Conservation (phyloP, 352 stramenopile species). For the Globisporangium camurandrum region DNA sequence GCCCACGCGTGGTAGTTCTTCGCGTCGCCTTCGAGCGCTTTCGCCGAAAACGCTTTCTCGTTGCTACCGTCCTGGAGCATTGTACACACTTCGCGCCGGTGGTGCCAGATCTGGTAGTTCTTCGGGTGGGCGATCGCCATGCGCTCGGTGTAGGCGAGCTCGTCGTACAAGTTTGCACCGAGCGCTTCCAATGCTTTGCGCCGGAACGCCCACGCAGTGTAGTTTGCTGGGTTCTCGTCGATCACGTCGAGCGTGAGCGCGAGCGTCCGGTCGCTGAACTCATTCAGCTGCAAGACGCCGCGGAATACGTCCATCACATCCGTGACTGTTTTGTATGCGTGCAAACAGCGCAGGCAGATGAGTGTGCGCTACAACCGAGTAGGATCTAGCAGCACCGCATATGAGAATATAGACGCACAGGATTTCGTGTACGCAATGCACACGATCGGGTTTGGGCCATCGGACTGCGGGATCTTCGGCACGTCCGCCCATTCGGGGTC, state of each 20-base stretch:
- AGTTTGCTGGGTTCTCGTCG: conserved; percentile 95
- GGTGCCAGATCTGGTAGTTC: conserved; percentile 99
- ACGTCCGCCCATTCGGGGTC: conserved; percentile 76
- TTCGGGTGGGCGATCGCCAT: conserved; percentile 94
- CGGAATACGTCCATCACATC: conserved; percentile 94
- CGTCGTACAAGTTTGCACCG: conserved; percentile 42
- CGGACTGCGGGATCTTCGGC: conserved; percentile 75
- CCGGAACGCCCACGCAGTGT: conserved; percentile 97
- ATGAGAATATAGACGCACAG: conserved; percentile 17
- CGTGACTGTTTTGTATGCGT: conserved; percentile 33
- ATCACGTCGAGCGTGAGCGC: conserved; percentile 90
- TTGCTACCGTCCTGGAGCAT: conserved; percentile 63
- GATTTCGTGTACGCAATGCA: conserved; percentile 65
- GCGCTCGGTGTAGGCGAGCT: conserved; percentile 69
- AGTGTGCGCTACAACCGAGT: background rate
- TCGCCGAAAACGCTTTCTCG: conserved; percentile 90
- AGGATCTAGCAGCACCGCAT: background rate
- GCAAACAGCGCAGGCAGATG: background rate
- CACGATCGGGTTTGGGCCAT: conserved; percentile 70
- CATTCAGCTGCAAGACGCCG: conserved; percentile 86
- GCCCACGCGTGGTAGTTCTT: conserved; percentile 99
- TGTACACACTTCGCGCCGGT: conserved; percentile 92
- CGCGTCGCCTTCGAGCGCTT: conserved; percentile 90
- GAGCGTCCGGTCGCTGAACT: conserved; percentile 89
- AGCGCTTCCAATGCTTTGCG: conserved; percentile 87